phyloP scores from a whole-genome alignment of 306 rosid genomes.

The Acacia melanoxylon region DNA sequence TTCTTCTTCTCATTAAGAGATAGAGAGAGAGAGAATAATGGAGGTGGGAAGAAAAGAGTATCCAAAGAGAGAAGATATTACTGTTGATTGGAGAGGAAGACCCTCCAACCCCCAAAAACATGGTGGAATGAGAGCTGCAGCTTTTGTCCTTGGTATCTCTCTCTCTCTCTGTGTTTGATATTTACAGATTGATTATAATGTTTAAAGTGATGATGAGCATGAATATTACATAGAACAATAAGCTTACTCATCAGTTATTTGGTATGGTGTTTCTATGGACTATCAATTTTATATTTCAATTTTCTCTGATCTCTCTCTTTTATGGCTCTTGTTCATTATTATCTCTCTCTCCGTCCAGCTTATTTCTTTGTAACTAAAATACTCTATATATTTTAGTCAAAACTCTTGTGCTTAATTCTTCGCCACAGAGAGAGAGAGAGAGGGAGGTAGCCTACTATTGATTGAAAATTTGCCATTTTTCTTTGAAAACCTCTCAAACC shows the following conservation, averaged over 20 bases:
- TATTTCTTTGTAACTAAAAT: neutral
- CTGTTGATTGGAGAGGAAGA: constrained; percentile 81
- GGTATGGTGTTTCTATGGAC: neutral
- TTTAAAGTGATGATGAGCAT: neutral
- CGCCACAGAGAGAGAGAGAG: neutral
- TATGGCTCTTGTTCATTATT: neutral
- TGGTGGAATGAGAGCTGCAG: constrained; percentile 74
- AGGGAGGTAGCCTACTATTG: neutral
- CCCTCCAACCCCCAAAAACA: constrained; percentile 55
- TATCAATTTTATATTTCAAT: neutral
- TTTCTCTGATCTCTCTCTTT: neutral
- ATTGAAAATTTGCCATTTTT: neutral
- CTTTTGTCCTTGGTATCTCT: constrained; percentile 62
- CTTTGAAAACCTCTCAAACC: neutral
- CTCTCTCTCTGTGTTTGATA: neutral
- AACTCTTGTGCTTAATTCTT: neutral
- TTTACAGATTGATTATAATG: neutral
- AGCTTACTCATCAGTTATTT: neutral
- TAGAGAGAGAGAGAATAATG: neutral
- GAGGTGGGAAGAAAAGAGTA: constrained; percentile 24
- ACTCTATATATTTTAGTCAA: neutral
- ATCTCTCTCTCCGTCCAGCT: neutral
- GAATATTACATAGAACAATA: neutral
- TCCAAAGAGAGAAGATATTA: constrained; percentile 42
- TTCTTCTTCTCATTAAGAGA: neutral